A percentile compares a stretch with the other conserved stretches of the same genome.
These are phyloP conservation scores for Seiridium unicorne DNA, from an alignment of 2,329 filamentous ascomycete genomes.

Conservation along the genomic window DNA sequence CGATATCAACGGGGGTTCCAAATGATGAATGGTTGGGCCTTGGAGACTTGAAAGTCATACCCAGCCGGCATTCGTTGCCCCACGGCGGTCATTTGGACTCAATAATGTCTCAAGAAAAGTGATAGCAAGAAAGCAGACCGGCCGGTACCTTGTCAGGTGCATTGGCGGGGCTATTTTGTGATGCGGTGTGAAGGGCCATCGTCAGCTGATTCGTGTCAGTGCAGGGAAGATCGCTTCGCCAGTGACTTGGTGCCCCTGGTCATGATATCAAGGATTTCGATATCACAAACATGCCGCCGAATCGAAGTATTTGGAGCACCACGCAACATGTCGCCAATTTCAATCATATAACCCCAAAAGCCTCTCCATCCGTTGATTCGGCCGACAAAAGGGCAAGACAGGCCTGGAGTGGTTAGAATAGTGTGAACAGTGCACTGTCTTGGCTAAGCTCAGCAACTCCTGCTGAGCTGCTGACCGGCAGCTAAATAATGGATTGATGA, in stretches of 20 bases:
- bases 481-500: constrained; percentile 4
- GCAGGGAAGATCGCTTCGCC: constrained; percentile 10
- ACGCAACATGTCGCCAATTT: no score
- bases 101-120: not conserved
- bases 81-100: not conserved
- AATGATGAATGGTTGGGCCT: no score
- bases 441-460: no score
- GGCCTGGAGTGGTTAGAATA: no score
- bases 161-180: constrained; percentile 3
- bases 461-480: no score
- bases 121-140: not conserved
- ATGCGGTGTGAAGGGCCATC: constrained; percentile 18
- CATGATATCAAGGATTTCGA: not conserved
- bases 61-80: not conserved
- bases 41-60: no score
- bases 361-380: no score
- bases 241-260: constrained; percentile 1
- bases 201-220: constrained; percentile 19
- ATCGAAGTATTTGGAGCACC: not conserved
- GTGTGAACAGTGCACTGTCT: no score
- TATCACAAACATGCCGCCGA: not conserved
- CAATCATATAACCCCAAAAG: no score
- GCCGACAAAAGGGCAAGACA: no score
- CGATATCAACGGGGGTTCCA: no score
- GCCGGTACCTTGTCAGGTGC: not conserved